Evolutionary conservation across 1,284 basidiomycete species (phyloP).

Genomic region (Cutaneotrichosporon sp.): DNA sequence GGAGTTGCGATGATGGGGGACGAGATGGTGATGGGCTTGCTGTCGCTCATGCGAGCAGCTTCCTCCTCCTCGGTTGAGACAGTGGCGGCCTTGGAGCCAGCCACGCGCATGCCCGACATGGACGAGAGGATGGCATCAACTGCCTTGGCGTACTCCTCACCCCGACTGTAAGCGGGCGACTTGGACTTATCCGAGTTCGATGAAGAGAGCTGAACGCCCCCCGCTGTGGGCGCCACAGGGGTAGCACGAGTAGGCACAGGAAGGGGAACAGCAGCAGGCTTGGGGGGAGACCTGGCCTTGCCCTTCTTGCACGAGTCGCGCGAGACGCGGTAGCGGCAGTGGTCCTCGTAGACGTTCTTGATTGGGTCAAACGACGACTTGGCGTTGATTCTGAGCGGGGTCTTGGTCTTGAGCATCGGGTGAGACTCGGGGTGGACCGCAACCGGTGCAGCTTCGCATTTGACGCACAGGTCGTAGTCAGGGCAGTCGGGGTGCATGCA

Average conservation of each 20-base stretch:
- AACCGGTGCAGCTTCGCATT: slow-evolving; percentile 75
- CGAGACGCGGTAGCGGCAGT: slow-evolving; percentile 10
- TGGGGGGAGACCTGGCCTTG: neutral
- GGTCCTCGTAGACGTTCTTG: slow-evolving; percentile 19
- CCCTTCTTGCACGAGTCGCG: slow-evolving; percentile 2
- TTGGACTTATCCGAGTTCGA: neutral
- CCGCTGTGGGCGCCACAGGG: no score
- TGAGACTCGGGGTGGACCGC: slow-evolving; percentile 68
- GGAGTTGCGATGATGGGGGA: neutral
- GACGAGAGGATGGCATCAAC: slow-evolving; percentile 12
- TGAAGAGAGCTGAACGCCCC: neutral
- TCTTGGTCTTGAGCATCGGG: slow-evolving; percentile 71
- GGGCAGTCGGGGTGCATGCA: slow-evolving; percentile 71
- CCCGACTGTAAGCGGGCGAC: slow-evolving; percentile 4
- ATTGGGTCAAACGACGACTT: slow-evolving; percentile 25
- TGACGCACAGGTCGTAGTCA: slow-evolving; percentile 76
- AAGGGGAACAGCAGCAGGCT: no score
- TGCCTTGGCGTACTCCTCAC: slow-evolving; percentile 15
- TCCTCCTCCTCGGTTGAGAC: slow-evolving; percentile 14
- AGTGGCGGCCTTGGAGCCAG: neutral
- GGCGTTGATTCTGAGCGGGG: slow-evolving; percentile 35
- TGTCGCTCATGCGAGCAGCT: slow-evolving; percentile 1
- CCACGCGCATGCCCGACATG: neutral
- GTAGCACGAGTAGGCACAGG: neutral
- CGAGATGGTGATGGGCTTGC: neutral